These are phyloP conservation scores for Volvox africanus DNA, from an alignment of 139 green algal species.

Conservation along the genomic window DNA sequence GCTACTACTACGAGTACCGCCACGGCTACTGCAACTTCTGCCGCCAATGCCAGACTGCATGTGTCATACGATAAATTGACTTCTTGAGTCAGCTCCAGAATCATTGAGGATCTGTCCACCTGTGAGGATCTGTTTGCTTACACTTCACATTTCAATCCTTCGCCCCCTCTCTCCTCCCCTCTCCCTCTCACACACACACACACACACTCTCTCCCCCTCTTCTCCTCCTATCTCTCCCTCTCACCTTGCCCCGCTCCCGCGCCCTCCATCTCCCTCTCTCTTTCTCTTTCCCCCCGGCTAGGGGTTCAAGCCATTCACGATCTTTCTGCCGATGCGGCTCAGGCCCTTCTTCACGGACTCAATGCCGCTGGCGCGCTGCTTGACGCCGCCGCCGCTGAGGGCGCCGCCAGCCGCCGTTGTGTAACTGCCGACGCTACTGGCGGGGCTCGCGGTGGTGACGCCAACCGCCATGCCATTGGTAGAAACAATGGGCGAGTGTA, in stretches of 20 bases:
- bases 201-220: not conserved
- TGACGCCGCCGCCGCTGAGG: not conserved
- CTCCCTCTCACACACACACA: too few relatives aligned
- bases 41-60: too few relatives aligned
- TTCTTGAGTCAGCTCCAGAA: not conserved
- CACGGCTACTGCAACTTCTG: too few relatives aligned
- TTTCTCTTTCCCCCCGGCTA: not conserved
- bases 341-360: not conserved
- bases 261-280: not conserved
- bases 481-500: not conserved
- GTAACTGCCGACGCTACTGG: not conserved
- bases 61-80: too few relatives aligned
- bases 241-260: too few relatives aligned
- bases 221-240: not conserved
- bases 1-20: too few relatives aligned
- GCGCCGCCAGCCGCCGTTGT: not conserved
- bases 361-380: not conserved
- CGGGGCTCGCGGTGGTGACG: not conserved
- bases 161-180: too few relatives aligned
- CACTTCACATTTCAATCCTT: too few relatives aligned
- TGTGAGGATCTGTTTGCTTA: too few relatives aligned
- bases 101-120: too few relatives aligned
- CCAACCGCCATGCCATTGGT: not conserved
- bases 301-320: not conserved
- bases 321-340: slow-evolving; percentile 2